Evolutionary conservation across 2,329 filamentous ascomycete species (phyloP), one percentile per base, ranked within the genome.

Genomic region (Fusarium foetens): DNA sequence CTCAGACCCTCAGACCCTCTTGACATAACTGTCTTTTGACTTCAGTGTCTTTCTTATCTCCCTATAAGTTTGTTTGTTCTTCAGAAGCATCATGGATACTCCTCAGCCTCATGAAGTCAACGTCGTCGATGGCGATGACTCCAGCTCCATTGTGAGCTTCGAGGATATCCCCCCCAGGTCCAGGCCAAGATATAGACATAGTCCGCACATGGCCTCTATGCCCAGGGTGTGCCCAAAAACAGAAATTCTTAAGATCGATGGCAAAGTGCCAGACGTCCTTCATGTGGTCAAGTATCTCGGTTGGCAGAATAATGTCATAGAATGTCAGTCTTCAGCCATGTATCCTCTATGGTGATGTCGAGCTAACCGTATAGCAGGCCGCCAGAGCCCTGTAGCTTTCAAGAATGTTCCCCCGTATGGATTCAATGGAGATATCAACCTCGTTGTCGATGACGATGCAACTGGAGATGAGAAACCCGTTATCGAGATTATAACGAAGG

Each of bases 401-500:
- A 77, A 81, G 27, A 69, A 81, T 23, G 72, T 82, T 7, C 75
- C 79, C 9, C 76, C 78, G 39, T 73, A 76, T 27, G 65, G 75
- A 33, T 75, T 77, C 7, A 71, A 75, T n/a, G 76, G 75, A 1
- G 65, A 78, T 27, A 27, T 49, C 27, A 66, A 77, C 16, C 58
- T 70, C 8, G 74, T 73, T 16, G 71, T 66, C 9, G 65, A 66
- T 16, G 67, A 65, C 12, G 68, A 53, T 19, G 58, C 65, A 19
- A 62, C 21, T 12, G 45, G 59, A 13, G 42, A 51, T 17, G 74
- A 77, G 55, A 79, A 80, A 59, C 80, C 83, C 2, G 77, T 85
- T 17, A 75, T 86, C n/a, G 84, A 86, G 70, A 84, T 86, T 55
- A 66, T 84, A 31, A 85, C 83, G 13, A 79, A 79, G 25, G 78